A percentile compares a stretch with the other conserved stretches of the same genome.
These are phyloP conservation scores for Mercurialis annua DNA, from an alignment of 345 rosid genomes.

Conservation along the genomic window DNA sequence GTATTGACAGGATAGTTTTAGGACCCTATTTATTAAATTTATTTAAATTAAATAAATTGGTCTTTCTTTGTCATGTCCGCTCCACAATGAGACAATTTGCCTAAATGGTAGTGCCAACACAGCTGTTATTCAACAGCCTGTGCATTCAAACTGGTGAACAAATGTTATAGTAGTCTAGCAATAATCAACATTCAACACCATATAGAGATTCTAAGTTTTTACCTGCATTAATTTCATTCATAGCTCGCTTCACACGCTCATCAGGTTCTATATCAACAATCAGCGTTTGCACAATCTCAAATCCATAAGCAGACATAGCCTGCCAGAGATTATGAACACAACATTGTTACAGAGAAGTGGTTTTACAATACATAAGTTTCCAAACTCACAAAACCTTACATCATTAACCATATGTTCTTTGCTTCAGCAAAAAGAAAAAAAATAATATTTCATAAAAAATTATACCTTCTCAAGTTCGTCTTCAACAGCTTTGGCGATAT, in stretches of 20 bases:
- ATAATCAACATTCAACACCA: not conserved
- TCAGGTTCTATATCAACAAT: conserved; percentile 20
- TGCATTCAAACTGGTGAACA: not conserved
- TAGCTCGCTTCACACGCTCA: conserved; percentile 15
- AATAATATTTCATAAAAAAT: no score
- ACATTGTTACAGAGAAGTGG: not conserved
- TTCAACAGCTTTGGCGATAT: conserved; percentile 18
- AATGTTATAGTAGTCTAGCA: not conserved
- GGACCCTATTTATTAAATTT: no score
- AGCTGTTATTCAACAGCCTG: not conserved
- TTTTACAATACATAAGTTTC: not conserved
- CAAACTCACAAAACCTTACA: not conserved
- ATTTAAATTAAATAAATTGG: no score
- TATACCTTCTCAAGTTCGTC: conserved; percentile 25
- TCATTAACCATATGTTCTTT: not conserved
- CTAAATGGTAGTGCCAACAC: not conserved
- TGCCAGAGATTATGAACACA: not conserved
- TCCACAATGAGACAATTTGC: not conserved
- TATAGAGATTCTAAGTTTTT: not conserved
- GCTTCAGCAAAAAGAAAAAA: not conserved
- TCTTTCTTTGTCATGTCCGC: no score
- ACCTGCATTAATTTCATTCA: conserved; percentile 26
- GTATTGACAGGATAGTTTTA: no score
- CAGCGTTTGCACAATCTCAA: conserved; percentile 22
- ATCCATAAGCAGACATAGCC: conserved; percentile 22